Conservation (phyloP, 2,329 filamentous ascomycete genomes). For the Monilinia laxa region DNA sequence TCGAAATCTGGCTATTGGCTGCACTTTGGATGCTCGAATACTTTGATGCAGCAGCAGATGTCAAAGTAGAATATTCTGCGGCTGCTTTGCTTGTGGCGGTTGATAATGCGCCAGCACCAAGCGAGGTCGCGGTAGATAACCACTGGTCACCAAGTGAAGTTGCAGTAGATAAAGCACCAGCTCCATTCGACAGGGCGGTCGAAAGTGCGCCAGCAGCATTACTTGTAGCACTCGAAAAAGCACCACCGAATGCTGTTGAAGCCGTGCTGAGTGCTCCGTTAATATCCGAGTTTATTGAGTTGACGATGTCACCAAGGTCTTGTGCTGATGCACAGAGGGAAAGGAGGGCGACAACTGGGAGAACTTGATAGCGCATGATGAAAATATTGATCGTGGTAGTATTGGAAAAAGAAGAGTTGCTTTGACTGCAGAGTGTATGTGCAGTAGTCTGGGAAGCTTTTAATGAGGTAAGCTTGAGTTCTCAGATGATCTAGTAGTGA, state of each 20-base stretch:
- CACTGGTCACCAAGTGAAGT: neutral
- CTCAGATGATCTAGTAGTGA: neutral
- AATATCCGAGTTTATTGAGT: slow-evolving; percentile 10
- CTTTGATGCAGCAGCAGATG: slow-evolving; percentile 13
- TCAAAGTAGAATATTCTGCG: neutral
- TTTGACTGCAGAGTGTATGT: neutral
- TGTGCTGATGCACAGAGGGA: slow-evolving; percentile 6
- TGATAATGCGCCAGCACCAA: neutral
- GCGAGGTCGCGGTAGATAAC: neutral
- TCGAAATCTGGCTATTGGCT: slow-evolving; percentile 17
- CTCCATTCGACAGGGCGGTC: neutral
- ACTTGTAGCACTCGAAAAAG: neutral
- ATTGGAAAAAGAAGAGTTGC: neutral
- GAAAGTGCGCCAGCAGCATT: neutral
- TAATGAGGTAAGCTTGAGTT: neutral
- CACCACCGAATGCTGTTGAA: slow-evolving; percentile 10
- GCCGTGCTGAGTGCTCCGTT: neutral
- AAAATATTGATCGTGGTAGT: neutral
- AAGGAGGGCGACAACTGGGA: slow-evolving; percentile 19
- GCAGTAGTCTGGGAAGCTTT: neutral
- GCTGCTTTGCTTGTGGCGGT: neutral
- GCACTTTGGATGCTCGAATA: slow-evolving; percentile 5
- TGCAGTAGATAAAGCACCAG: neutral
- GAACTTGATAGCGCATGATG: slow-evolving; percentile 22
- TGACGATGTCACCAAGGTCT: neutral